phyloP scores from a whole-genome alignment of 2,329 filamentous ascomycete species.

The Celoporthe dispersa region DNA sequence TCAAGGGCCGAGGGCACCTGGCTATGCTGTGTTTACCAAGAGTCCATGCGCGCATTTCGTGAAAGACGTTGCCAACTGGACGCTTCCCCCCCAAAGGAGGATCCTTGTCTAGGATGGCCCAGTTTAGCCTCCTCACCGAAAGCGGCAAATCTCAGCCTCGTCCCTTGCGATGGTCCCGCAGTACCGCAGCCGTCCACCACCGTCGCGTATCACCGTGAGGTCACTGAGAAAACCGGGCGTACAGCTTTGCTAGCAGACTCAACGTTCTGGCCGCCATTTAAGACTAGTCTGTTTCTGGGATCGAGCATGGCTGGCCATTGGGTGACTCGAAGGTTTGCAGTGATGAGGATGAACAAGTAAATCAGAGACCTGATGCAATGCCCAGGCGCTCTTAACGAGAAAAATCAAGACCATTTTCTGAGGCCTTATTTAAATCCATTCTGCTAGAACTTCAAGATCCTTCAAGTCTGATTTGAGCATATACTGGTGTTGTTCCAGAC shows the following conservation, averaged over 20 bases:
- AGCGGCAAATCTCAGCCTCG: not conserved
- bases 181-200: not conserved
- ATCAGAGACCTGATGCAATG: not conserved
- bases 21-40: not conserved
- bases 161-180: not conserved
- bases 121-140: constrained; percentile 46
- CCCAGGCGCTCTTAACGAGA: too few species aligned
- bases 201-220: not conserved
- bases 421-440: too few species aligned
- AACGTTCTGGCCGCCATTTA: not conserved
- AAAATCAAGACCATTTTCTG: too few species aligned
- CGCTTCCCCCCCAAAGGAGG: not conserved
- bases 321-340: not conserved
- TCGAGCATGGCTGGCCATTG: not conserved
- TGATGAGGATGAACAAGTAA: not conserved
- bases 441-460: not conserved
- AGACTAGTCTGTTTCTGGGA: not conserved
- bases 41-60: not conserved
- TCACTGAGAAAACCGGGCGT: not conserved
- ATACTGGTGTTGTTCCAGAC: not conserved
- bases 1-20: not conserved
- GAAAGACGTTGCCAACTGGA: not conserved
- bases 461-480: not conserved
- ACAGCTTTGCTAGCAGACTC: not conserved
- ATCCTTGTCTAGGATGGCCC: constrained; percentile 47